Conservation (phyloP, 192 early-diverging fungal genomes). For the Allomyces macrogynus region DNA sequence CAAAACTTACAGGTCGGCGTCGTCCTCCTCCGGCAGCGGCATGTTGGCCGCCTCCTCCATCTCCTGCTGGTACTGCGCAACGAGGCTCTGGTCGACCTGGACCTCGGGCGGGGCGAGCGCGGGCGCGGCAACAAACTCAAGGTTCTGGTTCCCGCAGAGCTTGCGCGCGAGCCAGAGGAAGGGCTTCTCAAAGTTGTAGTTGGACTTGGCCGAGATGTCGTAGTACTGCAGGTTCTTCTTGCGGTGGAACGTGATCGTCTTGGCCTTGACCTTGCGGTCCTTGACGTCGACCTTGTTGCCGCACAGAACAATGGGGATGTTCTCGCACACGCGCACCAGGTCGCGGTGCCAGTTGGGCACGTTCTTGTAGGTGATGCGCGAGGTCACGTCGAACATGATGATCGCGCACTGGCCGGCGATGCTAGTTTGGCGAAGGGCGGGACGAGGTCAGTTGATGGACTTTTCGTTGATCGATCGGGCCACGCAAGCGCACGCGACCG, state of each 20-base stretch:
- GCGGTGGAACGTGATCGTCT: constrained; percentile 99
- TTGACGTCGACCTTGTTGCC: constrained; percentile 99
- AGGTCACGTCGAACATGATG: constrained; percentile 99
- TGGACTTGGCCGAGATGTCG: constrained; percentile 98
- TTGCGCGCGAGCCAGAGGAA: constrained; percentile 99
- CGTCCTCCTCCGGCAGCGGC: constrained; percentile 72
- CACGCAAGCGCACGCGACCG: not conserved
- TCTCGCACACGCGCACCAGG: no score
- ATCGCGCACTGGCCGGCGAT: constrained; percentile 99
- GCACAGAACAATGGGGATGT: constrained; percentile 98
- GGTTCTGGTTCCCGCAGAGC: constrained; percentile 75
- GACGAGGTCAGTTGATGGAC: not conserved
- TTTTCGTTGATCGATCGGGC: not conserved
- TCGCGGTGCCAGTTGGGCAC: constrained; percentile 99
- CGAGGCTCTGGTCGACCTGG: constrained; percentile 51
- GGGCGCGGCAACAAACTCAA: constrained; percentile 94
- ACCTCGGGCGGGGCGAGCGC: constrained; percentile 93
- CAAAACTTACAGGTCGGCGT: constrained; percentile 21
- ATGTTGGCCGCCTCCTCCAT: constrained; percentile 50
- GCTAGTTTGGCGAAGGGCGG: constrained; percentile 15
- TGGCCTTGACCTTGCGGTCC: constrained; percentile 99
- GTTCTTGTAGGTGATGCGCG: constrained; percentile 99
- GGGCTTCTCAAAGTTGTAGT: constrained; percentile 99
- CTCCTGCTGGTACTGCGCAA: constrained; percentile 61
- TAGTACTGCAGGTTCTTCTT: constrained; percentile 99